Conservation (phyloP, 352 stramenopile species). For the Sclerospora graminicola region DNA sequence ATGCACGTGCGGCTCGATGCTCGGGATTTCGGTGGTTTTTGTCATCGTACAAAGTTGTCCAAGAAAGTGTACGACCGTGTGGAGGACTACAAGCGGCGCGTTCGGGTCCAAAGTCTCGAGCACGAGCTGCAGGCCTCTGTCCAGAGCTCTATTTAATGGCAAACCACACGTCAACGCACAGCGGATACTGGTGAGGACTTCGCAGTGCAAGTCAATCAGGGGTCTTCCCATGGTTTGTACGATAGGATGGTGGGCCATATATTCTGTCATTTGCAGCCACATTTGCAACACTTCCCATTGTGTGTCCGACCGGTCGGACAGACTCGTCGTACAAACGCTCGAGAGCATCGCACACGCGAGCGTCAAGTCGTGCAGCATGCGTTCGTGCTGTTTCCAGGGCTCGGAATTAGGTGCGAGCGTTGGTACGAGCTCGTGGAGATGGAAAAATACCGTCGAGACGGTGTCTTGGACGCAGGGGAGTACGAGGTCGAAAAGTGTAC, state of each 20-base stretch:
- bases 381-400: conserved; percentile 38
- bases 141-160: conserved; percentile 38
- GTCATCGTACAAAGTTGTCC: conserved; percentile 63
- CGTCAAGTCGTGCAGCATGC: conserved; percentile 48
- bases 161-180: conserved; percentile 41
- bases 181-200: conserved; percentile 49
- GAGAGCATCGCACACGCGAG: conserved; percentile 45
- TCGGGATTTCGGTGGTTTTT: conserved; percentile 46
- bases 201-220: conserved; percentile 51
- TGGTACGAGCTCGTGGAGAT: conserved; percentile 33
- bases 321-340: conserved; percentile 46
- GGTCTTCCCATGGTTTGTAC: conserved; percentile 41
- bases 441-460: conserved; percentile 33
- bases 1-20: conserved; percentile 63
- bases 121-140: conserved; percentile 42
- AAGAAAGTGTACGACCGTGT: conserved; percentile 56
- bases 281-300: conserved; percentile 55
- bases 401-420: conserved; percentile 34
- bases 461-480: conserved; percentile 34
- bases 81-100: conserved; percentile 51
- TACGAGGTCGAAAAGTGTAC: conserved; percentile 39
- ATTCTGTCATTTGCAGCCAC: conserved; percentile 53
- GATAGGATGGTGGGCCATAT: conserved; percentile 43
- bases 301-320: conserved; percentile 39
- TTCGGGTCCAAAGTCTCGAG: conserved; percentile 49